These are phyloP conservation scores for Melaleuca alternifolia DNA, from an alignment of 345 rosid genomes.

Conservation along the genomic window DNA sequence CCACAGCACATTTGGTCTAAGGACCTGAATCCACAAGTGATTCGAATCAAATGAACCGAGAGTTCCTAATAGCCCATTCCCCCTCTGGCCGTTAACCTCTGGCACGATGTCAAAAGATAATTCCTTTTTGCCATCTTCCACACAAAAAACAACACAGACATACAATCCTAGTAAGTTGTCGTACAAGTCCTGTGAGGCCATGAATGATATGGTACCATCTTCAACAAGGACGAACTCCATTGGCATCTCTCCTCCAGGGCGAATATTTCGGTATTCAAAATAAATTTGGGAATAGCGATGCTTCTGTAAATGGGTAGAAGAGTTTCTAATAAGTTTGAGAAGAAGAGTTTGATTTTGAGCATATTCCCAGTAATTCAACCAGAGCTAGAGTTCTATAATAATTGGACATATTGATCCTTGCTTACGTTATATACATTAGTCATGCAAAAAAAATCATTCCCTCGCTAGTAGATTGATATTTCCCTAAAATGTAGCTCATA, in stretches of 20 bases:
- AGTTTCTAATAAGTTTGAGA: not conserved
- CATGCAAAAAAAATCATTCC: no score
- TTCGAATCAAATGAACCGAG: not conserved
- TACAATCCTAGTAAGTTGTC: not conserved
- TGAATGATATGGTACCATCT: not conserved
- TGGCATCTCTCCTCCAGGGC: not conserved
- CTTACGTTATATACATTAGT: no score
- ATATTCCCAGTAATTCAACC: not conserved
- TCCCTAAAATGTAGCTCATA: no score
- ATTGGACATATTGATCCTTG: no score
- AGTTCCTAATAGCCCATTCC: not conserved
- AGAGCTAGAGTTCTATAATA: no score
- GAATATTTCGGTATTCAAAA: fast-evolving
- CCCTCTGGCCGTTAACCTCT: not conserved
- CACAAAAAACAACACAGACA: not conserved
- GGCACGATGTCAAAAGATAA: not conserved
- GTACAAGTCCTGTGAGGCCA: not conserved
- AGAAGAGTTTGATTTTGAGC: not conserved
- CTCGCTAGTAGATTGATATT: no score
- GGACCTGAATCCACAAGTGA: not conserved
- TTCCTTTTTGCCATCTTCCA: not conserved
- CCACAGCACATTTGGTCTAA: not conserved
- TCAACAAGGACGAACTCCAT: not conserved
- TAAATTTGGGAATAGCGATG: fast-evolving
- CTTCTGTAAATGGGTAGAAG: not conserved